Percentiles rank a stretch among this genome's conserved stretches.
phyloP scores from a whole-genome alignment of 192 early-diverging fungal genomes.

The Spinellus fusiger region DNA sequence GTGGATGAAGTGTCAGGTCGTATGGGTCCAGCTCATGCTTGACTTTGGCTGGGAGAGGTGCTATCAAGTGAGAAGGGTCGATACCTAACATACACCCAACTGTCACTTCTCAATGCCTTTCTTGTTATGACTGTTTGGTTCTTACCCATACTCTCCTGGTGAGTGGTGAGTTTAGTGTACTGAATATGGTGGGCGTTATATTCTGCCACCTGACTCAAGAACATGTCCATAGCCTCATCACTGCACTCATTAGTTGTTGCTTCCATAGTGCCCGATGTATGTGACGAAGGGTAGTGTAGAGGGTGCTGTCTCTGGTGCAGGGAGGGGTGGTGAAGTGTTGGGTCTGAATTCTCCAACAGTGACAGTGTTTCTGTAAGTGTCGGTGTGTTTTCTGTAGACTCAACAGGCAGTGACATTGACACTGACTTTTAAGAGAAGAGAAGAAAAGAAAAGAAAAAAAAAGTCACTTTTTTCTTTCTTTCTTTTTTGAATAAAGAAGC shows the following conservation, averaged over 20 bases:
- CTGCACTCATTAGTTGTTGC: neutral
- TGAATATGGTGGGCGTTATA: slow-evolving; percentile 23
- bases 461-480: too few relatives aligned
- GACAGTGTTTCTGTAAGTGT: too few relatives aligned
- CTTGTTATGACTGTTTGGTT: neutral
- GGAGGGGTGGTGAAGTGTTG: too few relatives aligned
- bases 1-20: neutral
- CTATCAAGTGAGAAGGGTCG: neutral
- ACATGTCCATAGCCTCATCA: slow-evolving; percentile 20
- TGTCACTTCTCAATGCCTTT: neutral
- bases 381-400: too few relatives aligned
- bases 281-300: neutral
- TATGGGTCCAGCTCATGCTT: neutral
- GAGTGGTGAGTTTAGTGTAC: neutral
- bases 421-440: too few relatives aligned
- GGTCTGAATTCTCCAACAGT: too few relatives aligned
- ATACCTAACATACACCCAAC: slow-evolving; percentile 4
- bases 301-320: neutral
- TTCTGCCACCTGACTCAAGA: slow-evolving; percentile 23
- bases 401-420: too few relatives aligned
- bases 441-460: too few relatives aligned
- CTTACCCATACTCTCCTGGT: neutral
- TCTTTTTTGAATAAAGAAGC: too few relatives aligned
- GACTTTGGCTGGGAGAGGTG: neutral
- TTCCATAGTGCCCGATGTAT: neutral